A percentile compares a stretch with the other conserved stretches of the same genome.
Evolutionary conservation across 371 early-diverging fungal genomes (phyloP).

Genomic region (Apophysomyces trapeziformis): DNA sequence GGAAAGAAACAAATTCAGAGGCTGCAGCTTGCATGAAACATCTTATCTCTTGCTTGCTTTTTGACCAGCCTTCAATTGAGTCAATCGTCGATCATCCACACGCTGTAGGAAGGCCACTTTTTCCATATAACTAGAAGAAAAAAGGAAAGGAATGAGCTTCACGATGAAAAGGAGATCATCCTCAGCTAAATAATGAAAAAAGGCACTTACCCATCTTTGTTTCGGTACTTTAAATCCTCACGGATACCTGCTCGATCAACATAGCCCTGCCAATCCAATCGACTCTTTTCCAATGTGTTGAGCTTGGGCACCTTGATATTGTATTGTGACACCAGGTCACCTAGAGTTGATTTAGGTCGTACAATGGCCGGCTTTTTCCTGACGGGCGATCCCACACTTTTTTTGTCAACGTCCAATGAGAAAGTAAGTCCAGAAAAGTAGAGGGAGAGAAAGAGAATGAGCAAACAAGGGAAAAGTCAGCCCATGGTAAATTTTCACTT

Average conservation of each 20-base stretch:
- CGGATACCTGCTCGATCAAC: slow-evolving; percentile 70
- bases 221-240: slow-evolving; percentile 68
- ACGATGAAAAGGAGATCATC: not conserved
- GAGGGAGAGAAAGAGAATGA: too few species aligned
- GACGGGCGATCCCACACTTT: slow-evolving; percentile 6
- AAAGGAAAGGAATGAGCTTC: not conserved
- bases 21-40: slow-evolving; percentile 6
- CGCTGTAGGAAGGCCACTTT: slow-evolving; percentile 66
- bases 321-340: slow-evolving; percentile 62
- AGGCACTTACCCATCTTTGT: slow-evolving; percentile 64
- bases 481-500: too few species aligned
- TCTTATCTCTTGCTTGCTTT: slow-evolving; percentile 27
- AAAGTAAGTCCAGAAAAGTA: too few species aligned
- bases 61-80: slow-evolving; percentile 49
- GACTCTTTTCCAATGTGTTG: slow-evolving; percentile 75
- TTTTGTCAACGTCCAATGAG: not conserved
- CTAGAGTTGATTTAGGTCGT: slow-evolving; percentile 56
- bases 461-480: not conserved
- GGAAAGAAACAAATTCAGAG: not conserved
- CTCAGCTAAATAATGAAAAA: not conserved
- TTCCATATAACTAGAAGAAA: slow-evolving; percentile 53
- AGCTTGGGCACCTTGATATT: slow-evolving; percentile 70
- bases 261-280: slow-evolving; percentile 71
- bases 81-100: slow-evolving; percentile 58
- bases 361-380: slow-evolving; percentile 31